Evolutionary conservation across 75 land plant genomes (phyloP).

Genomic region (Selaginella moellendorffii): DNA sequence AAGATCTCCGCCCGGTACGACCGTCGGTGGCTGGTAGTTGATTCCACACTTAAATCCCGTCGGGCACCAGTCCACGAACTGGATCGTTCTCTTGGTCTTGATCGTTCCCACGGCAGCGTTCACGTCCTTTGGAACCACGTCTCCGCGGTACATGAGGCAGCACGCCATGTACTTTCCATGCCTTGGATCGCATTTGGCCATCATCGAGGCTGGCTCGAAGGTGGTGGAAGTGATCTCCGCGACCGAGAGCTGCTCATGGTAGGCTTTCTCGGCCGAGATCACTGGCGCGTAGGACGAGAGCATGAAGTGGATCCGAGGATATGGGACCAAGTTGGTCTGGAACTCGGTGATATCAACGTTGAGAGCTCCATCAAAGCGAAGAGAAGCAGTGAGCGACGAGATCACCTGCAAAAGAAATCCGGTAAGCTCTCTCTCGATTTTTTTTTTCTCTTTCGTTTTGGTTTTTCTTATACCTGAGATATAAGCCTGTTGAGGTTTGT

Average conservation of each 20-base stretch:
- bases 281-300: conserved; percentile 1
- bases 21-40: not conserved
- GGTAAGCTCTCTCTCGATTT: not conserved
- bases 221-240: not conserved
- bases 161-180: conserved; percentile 33
- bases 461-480: conserved; percentile 64
- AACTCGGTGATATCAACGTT: conserved; percentile 8
- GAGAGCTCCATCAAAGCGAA: not conserved
- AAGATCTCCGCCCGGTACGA: too few species aligned
- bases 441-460: too few species aligned
- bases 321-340: not conserved
- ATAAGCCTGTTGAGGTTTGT: conserved; percentile 63
- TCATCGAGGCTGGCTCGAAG: conserved; percentile 10
- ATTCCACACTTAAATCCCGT: conserved; percentile 22
- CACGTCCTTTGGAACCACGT: conserved; percentile 34
- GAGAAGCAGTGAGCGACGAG: not conserved
- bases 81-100: conserved; percentile 37
- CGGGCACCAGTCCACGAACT: conserved; percentile 35
- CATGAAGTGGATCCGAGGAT: not conserved
- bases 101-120: conserved; percentile 28
- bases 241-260: conserved; percentile 1
- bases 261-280: not conserved
- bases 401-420: conserved; percentile 1
- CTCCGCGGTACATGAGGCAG: conserved; percentile 37
- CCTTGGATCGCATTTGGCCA: conserved; percentile 23